These are phyloP conservation scores for Brassica balearica DNA, from an alignment of 441 rosid species.

Conservation along the genomic window DNA sequence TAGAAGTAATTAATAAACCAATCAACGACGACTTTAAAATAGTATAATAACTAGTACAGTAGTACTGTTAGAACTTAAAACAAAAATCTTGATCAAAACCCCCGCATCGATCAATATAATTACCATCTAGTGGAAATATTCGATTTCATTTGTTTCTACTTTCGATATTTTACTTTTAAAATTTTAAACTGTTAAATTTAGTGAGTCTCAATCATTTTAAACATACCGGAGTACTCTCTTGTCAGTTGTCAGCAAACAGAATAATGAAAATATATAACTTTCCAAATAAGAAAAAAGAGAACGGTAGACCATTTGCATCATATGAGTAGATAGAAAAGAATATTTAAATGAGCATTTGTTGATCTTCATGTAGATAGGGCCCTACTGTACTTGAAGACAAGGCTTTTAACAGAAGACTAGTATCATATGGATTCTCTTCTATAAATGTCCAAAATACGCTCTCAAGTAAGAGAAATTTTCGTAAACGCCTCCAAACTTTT, in stretches of 20 bases:
- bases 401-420: slow-evolving; percentile 51
- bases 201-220: not conserved
- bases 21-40: not conserved
- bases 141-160: not conserved
- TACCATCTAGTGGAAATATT: not conserved
- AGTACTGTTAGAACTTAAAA: not conserved
- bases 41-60: not conserved
- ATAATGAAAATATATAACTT: not conserved
- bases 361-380: slow-evolving; percentile 57
- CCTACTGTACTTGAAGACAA: slow-evolving; percentile 62
- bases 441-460: slow-evolving; percentile 40
- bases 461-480: not conserved
- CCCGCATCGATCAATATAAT: not conserved
- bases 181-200: not conserved
- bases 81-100: not conserved
- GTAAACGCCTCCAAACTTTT: not conserved
- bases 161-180: not conserved
- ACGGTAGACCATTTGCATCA: slow-evolving; percentile 19
- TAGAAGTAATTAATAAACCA: not conserved
- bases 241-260: not conserved
- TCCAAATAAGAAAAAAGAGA: not conserved
- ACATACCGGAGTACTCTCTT: not conserved
- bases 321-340: not conserved
- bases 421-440: slow-evolving; percentile 40
- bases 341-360: slow-evolving; percentile 49